These are phyloP conservation scores for Vanrija sp. DNA, from an alignment of 1,284 basidiomycete species.

Conservation along the genomic window DNA sequence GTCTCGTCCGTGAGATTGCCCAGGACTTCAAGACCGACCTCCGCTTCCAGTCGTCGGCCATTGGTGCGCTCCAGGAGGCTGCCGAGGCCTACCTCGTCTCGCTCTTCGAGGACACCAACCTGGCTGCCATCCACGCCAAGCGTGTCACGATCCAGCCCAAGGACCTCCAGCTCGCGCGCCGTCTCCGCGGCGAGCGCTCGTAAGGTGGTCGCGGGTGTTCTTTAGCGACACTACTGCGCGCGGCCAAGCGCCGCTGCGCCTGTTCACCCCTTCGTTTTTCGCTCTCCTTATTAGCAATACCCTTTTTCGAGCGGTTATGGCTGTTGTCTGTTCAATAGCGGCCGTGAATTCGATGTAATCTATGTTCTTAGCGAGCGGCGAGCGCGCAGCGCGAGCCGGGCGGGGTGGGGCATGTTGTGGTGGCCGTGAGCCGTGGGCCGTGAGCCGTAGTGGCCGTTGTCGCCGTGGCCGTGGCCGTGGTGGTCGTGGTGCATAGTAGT, in stretches of 20 bases:
- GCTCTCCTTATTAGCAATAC: constrained; percentile 18
- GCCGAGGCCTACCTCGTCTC: constrained; percentile 90
- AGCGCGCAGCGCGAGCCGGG: neutral
- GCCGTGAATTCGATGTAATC: neutral
- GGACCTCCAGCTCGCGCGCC: constrained; percentile 73
- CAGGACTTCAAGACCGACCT: constrained; percentile 76
- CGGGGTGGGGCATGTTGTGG: neutral
- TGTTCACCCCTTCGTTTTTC: constrained; percentile 33
- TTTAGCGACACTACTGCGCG: neutral
- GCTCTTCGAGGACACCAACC: constrained; percentile 68
- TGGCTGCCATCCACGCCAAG: constrained; percentile 88
- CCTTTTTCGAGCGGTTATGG: constrained; percentile 9
- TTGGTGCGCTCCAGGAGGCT: constrained; percentile 85
- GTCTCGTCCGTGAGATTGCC: constrained; percentile 60
- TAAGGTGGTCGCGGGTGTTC: neutral
- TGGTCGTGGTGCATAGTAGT: no score
- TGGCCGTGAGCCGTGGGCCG: no score
- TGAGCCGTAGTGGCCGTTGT: no score
- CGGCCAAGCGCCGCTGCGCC: no score
- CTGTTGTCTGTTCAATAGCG: neutral
- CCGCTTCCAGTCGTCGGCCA: constrained; percentile 88
- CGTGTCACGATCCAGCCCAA: constrained; percentile 75
- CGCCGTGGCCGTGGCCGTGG: no score
- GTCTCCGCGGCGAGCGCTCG: constrained; percentile 68
- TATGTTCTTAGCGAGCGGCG: neutral